These are phyloP conservation scores for Podaxis sp. DNA, from an alignment of 768 basidiomycete genomes.

Conservation along the genomic window DNA sequence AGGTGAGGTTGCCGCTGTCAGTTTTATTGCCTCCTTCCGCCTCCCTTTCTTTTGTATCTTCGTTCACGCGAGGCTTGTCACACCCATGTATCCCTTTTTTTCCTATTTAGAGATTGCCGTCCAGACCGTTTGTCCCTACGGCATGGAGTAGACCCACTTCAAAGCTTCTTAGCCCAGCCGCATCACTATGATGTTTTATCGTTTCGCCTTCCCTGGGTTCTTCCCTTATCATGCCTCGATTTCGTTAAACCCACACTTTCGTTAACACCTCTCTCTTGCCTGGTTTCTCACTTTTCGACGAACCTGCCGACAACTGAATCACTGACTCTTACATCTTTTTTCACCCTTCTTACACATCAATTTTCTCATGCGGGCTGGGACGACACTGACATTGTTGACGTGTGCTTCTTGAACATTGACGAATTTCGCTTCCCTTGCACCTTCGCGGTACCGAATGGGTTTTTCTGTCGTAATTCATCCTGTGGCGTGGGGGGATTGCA, in stretches of 20 bases:
- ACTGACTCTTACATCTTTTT: constrained; percentile 8
- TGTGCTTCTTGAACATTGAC: background rate
- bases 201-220: constrained; percentile 13
- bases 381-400: background rate
- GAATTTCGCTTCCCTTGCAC: background rate
- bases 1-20: constrained; percentile 33
- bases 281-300: constrained; percentile 3
- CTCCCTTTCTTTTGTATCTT: background rate
- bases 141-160: background rate
- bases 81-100: background rate
- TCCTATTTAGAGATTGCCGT: background rate
- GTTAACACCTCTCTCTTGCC: background rate
- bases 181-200: constrained; percentile 9
- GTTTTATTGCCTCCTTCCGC: background rate
- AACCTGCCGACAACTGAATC: constrained; percentile 5
- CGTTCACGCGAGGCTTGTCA: background rate
- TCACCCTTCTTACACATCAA: no score
- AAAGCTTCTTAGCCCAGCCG: background rate
- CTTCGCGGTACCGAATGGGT: constrained; percentile 6
- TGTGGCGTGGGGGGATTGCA: background rate
- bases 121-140: background rate
- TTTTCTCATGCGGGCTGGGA: background rate
- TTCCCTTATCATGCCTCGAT: background rate
- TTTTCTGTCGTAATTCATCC: background rate
- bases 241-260: background rate